phyloP scores from a whole-genome alignment of 441 rosid species.

The Monsonia emarginata region DNA sequence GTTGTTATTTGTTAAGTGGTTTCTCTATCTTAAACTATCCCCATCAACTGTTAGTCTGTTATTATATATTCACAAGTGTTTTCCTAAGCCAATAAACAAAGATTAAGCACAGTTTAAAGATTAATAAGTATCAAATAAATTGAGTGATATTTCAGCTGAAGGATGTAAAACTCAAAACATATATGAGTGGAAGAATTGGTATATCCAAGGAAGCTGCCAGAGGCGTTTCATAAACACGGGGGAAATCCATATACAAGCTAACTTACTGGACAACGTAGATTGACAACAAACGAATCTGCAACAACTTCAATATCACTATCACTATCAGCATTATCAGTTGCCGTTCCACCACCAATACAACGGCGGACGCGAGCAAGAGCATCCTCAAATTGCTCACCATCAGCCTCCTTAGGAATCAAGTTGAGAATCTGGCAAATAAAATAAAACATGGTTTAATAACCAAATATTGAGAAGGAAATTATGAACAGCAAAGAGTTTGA shows the following conservation, averaged over 20 bases:
- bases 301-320: slow-evolving; percentile 98
- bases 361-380: slow-evolving; percentile 86
- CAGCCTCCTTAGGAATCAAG: slow-evolving; percentile 73
- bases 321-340: slow-evolving; percentile 71
- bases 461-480: not conserved
- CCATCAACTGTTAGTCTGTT: not conserved
- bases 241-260: not conserved
- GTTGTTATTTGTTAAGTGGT: too few relatives aligned
- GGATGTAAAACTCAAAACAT: not conserved
- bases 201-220: not conserved
- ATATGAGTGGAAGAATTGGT: not conserved
- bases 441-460: slow-evolving; percentile 10
- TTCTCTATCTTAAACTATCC: not conserved
- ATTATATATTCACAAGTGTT: too few relatives aligned
- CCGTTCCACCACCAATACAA: slow-evolving; percentile 79
- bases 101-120: not conserved
- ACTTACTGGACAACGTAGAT: slow-evolving; percentile 95
- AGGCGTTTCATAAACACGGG: slow-evolving; percentile 3
- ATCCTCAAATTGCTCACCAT: slow-evolving; percentile 74
- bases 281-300: slow-evolving; percentile 69
- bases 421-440: slow-evolving; percentile 51
- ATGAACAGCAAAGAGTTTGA: not conserved
- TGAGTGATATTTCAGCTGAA: not conserved
- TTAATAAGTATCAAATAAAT: not conserved
- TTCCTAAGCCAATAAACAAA: not conserved